Evolutionary conservation across 495 filamentous ascomycete species (phyloP).

Genomic region (Venustampulla echinocandica): DNA sequence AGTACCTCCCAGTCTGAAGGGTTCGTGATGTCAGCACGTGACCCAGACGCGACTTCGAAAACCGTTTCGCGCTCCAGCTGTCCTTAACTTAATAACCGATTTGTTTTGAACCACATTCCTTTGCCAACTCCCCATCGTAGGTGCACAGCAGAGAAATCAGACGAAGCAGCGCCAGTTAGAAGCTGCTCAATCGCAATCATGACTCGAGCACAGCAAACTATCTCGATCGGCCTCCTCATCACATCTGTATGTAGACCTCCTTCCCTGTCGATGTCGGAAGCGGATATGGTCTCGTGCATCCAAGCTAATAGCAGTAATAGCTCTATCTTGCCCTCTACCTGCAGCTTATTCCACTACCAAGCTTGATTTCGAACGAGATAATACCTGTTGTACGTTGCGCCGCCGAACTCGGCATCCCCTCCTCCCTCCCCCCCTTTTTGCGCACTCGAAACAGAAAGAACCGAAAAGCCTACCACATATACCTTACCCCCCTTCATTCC

Average conservation of each 20-base stretch:
- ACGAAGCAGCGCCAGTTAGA: neutral
- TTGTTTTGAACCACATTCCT: conserved; percentile 24
- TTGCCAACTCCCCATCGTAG: conserved; percentile 5
- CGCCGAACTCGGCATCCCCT: too few species aligned
- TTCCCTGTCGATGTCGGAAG: too few species aligned
- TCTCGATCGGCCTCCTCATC: conserved; percentile 76
- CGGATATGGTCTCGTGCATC: neutral
- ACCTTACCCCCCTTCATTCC: too few species aligned
- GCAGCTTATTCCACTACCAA: conserved; percentile 74
- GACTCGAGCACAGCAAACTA: conserved; percentile 90
- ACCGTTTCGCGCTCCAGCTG: neutral
- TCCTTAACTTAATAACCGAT: conserved; percentile 3
- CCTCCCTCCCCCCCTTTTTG: too few species aligned
- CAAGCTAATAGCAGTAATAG: conserved; percentile 34
- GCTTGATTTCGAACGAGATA: conserved; percentile 60
- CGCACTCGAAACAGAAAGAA: too few species aligned
- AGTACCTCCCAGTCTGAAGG: too few species aligned
- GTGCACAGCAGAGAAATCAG: neutral
- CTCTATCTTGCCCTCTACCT: conserved; percentile 83
- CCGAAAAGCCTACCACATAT: too few species aligned
- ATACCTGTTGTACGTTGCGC: conserved; percentile 63
- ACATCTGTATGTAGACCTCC: conserved; percentile 55
- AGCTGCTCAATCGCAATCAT: conserved; percentile 37
- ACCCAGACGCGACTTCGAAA: conserved; percentile 8
- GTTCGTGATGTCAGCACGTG: conserved; percentile 18